These are phyloP conservation scores for Coffea humblotiana DNA, from an alignment of 305 asterid genomes.

Conservation along the genomic window DNA sequence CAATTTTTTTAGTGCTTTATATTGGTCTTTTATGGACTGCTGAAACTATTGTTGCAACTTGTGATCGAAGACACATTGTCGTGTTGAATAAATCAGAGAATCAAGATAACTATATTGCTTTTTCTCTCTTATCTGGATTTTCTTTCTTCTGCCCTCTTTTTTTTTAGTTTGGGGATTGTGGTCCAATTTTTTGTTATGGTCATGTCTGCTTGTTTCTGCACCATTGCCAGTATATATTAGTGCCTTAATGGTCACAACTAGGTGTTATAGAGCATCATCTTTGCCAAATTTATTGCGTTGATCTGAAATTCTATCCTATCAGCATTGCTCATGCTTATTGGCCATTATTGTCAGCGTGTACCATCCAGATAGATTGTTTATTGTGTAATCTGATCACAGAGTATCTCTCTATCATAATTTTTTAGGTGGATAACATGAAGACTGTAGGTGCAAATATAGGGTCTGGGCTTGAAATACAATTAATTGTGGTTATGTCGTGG, in stretches of 20 bases:
- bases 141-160: background rate
- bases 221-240: background rate
- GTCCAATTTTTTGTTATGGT: background rate
- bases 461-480: slow-evolving; percentile 44
- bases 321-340: background rate
- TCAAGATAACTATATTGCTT: background rate
- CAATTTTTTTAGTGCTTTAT: too few species aligned
- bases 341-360: background rate
- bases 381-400: background rate
- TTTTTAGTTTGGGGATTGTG: background rate
- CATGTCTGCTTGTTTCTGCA: background rate
- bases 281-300: background rate
- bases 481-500: slow-evolving; percentile 18
- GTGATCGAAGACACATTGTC: too few species aligned
- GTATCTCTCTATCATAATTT: background rate
- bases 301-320: background rate
- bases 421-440: slow-evolving; percentile 69
- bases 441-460: slow-evolving; percentile 53
- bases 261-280: background rate
- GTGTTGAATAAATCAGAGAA: background rate
- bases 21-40: too few species aligned
- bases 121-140: background rate
- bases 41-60: too few species aligned
- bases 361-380: background rate
- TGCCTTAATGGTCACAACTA: background rate